Evolutionary conservation across 2,329 filamentous ascomycete species (phyloP).

Genomic region (Botrytis hyacinthi): DNA sequence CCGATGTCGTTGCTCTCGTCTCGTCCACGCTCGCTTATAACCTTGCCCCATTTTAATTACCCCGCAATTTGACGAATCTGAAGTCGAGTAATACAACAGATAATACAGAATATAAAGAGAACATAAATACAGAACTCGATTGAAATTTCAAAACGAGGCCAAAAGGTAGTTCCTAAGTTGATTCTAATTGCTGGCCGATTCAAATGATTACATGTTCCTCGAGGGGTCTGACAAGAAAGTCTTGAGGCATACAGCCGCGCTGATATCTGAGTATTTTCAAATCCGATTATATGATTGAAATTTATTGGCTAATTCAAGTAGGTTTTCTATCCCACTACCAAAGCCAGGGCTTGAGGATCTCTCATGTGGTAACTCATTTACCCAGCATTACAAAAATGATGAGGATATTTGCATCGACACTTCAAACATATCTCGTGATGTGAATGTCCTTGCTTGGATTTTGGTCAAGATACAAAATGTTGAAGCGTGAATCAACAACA

Average conservation of each 20-base stretch:
- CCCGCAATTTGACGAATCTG: background rate
- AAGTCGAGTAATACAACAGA: background rate
- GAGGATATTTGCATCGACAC: background rate
- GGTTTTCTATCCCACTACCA: background rate
- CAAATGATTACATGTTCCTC: too few relatives aligned
- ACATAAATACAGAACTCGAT: fast-evolving
- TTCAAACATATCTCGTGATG: background rate
- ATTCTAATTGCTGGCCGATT: background rate
- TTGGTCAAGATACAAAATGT: background rate
- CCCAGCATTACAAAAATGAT: background rate
- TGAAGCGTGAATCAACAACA: background rate
- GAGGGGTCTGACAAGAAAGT: background rate
- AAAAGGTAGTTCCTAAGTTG: too few relatives aligned
- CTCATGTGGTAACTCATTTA: background rate
- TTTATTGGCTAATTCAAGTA: background rate
- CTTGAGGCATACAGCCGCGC: too few relatives aligned
- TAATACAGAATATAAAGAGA: background rate
- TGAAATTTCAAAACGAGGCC: background rate
- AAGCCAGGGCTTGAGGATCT: background rate
- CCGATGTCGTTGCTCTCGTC: background rate
- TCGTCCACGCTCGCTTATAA: background rate
- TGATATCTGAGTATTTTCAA: background rate
- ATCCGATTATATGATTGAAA: background rate
- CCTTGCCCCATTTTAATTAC: background rate
- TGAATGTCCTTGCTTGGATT: background rate